Conservation (phyloP, 106 monocot species). For the Allium cepa region DNA sequence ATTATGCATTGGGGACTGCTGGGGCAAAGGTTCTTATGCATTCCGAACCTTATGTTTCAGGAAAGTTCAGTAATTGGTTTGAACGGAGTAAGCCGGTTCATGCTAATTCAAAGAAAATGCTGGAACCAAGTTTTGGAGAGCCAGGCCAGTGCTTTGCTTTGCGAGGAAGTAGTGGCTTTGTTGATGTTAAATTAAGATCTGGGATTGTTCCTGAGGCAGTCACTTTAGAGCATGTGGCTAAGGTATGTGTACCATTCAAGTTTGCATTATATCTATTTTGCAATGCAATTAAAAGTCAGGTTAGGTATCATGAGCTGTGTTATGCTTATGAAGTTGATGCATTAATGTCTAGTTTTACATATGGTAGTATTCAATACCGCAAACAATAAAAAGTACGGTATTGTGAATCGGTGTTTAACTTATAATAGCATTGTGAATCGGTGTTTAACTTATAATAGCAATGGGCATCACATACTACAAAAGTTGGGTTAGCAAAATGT, state of each 20-base stretch:
- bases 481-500: no score
- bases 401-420: no score
- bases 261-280: neutral
- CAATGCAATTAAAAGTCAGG: neutral
- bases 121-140: slow-evolving; percentile 95
- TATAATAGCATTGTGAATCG: no score
- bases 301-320: no score
- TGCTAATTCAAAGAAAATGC: slow-evolving; percentile 65
- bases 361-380: no score
- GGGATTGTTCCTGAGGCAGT: slow-evolving; percentile 71
- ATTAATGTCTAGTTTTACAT: no score
- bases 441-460: no score
- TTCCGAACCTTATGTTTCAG: slow-evolving; percentile 31
- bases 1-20: slow-evolving; percentile 51
- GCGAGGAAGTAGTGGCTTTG: slow-evolving; percentile 60
- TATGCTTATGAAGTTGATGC: no score
- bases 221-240: slow-evolving; percentile 82
- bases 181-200: slow-evolving; percentile 54
- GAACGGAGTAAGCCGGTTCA: slow-evolving; percentile 31
- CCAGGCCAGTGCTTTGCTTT: slow-evolving; percentile 92
- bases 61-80: slow-evolving; percentile 30
- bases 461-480: no score
- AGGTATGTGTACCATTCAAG: slow-evolving; percentile 29
- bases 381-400: no score
- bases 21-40: slow-evolving; percentile 44